Evolutionary conservation across 192 early-diverging fungal genomes (phyloP).

Genomic region (Globomyces pollinis-pini): DNA sequence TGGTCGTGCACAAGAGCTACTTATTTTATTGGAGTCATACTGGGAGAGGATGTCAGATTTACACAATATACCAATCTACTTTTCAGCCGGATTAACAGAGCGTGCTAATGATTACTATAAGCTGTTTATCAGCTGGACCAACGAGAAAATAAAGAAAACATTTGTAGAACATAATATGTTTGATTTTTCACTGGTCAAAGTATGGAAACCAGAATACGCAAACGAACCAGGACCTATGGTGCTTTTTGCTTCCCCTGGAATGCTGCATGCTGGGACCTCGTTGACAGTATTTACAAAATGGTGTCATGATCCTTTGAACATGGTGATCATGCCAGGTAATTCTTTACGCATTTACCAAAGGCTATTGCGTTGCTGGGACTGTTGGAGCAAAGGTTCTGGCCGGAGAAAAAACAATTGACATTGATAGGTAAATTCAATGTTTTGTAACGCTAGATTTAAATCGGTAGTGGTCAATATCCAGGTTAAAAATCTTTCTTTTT

Average conservation of each 20-base stretch:
- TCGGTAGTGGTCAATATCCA: slow-evolving; percentile 70
- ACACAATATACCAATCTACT: slow-evolving; percentile 79
- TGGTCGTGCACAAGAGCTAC: slow-evolving; percentile 94
- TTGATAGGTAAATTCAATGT: too few species aligned
- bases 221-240: slow-evolving; percentile 89
- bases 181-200: slow-evolving; percentile 89
- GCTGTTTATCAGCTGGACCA: slow-evolving; percentile 96
- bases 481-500: slow-evolving; percentile 92
- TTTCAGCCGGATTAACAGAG: slow-evolving; percentile 89
- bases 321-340: slow-evolving; percentile 98
- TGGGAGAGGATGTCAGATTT: slow-evolving; percentile 91
- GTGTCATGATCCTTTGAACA: slow-evolving; percentile 86
- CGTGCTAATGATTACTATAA: slow-evolving; percentile 95
- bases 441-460: too few species aligned
- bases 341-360: too few species aligned
- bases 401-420: slow-evolving; percentile 76
- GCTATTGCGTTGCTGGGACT: slow-evolving; percentile 93
- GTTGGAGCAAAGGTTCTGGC: slow-evolving; percentile 89
- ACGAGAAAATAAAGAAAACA: slow-evolving; percentile 89
- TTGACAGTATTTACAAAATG: slow-evolving; percentile 95
- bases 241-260: slow-evolving; percentile 93
- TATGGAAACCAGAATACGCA: slow-evolving; percentile 61
- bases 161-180: slow-evolving; percentile 93
- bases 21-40: slow-evolving; percentile 89
- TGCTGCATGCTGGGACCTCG: slow-evolving; percentile 94